Percentiles rank a stretch among this genome's conserved stretches.
phyloP scores from a whole-genome alignment of 768 basidiomycete genomes.

The Amyloporia xantha region DNA sequence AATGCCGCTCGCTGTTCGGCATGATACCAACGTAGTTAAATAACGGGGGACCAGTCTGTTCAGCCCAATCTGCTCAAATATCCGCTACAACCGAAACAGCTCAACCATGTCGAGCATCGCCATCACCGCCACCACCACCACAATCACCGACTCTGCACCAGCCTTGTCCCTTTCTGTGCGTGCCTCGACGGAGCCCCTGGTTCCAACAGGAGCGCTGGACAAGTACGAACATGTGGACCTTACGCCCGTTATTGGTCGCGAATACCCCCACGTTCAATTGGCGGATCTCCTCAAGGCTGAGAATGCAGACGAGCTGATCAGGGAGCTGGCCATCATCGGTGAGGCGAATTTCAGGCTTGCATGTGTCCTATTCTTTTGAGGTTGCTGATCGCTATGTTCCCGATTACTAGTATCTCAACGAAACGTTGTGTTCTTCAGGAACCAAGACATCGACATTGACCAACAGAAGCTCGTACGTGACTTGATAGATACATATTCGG shows the following conservation, averaged over 20 bases:
- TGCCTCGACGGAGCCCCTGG: background rate
- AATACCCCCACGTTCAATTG: slow-evolving; percentile 35
- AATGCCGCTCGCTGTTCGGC: background rate
- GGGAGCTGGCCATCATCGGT: slow-evolving; percentile 38
- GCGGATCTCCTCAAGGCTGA: slow-evolving; percentile 36
- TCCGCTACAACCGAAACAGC: slow-evolving; percentile 1
- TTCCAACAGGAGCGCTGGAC: background rate
- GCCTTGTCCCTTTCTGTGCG: background rate
- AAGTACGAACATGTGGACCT: background rate
- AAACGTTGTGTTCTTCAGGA: slow-evolving; percentile 60
- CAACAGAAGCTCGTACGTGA: slow-evolving; percentile 34
- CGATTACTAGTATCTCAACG: slow-evolving; percentile 38
- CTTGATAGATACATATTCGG: no score
- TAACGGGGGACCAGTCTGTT: background rate
- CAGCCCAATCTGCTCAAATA: background rate
- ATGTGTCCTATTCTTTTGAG: no score
- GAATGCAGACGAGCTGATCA: slow-evolving; percentile 44
- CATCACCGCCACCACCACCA: slow-evolving; percentile 21
- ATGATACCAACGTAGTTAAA: background rate
- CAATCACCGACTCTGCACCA: background rate
- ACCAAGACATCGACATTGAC: slow-evolving; percentile 42
- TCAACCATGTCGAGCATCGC: slow-evolving; percentile 34
- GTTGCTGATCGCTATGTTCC: no score
- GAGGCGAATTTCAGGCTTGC: no score
- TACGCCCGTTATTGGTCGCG: slow-evolving; percentile 1